Evolutionary conservation across 495 filamentous ascomycete genomes (phyloP).

Genomic region (Penicillium pulvis): DNA sequence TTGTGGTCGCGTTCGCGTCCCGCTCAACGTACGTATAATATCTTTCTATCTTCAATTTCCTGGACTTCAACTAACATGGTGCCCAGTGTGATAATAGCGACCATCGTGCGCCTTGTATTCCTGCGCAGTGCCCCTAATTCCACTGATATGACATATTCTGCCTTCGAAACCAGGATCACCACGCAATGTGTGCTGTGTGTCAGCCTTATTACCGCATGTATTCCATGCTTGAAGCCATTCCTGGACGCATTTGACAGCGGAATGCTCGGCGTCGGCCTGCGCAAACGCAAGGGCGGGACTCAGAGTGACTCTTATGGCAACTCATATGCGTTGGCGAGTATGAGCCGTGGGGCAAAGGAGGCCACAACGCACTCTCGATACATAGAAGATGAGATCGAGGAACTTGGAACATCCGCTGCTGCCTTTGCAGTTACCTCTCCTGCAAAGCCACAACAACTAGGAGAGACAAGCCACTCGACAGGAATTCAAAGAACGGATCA

Average conservation of each 20-base stretch:
- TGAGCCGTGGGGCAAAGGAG: constrained; percentile 2
- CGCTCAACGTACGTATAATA: constrained; percentile 12
- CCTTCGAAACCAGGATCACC: constrained; percentile 13
- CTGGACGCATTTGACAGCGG: constrained; percentile 38
- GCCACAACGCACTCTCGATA: neutral
- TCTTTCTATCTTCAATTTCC: neutral
- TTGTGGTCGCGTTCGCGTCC: constrained; percentile 35
- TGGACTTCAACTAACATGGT: neutral
- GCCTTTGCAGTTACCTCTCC: constrained; percentile 1
- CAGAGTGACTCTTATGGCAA: constrained; percentile 10
- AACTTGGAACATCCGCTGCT: neutral
- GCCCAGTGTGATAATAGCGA: neutral
- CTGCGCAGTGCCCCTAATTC: neutral
- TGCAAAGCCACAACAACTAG: neutral
- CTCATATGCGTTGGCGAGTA: constrained; percentile 15
- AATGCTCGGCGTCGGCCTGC: constrained; percentile 20
- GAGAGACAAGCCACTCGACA: neutral
- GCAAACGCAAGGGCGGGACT: constrained; percentile 7
- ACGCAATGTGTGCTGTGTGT: constrained; percentile 32
- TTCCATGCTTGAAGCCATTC: constrained; percentile 43
- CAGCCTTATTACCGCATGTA: constrained; percentile 37
- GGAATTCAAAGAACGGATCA: constrained; percentile 14
- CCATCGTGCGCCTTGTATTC: neutral
- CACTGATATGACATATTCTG: neutral
- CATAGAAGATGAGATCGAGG: neutral